phyloP scores from a whole-genome alignment of 1,139 yeast species.

The Yamadazyma spencermartinsiae region DNA sequence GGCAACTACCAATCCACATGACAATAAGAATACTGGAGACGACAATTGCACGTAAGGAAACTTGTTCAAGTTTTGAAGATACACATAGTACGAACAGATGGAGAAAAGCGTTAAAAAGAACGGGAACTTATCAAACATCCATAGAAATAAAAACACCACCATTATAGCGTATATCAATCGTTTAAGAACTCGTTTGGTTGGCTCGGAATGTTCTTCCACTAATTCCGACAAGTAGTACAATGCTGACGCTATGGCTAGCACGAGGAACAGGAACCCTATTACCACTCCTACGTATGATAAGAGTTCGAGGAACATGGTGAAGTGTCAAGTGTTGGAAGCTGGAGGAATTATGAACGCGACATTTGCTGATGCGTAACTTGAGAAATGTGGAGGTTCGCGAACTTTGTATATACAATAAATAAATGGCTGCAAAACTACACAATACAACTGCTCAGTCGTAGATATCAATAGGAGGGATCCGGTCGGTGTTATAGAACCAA shows the following conservation, averaged over 20 bases:
- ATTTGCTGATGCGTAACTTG: neutral
- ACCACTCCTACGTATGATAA: conserved; percentile 68
- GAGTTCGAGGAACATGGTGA: conserved; percentile 40
- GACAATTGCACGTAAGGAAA: conserved; percentile 84
- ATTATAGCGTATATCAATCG: conserved; percentile 63
- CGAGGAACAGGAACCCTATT: conserved; percentile 71
- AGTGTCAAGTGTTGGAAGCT: neutral
- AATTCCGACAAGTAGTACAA: conserved; percentile 86
- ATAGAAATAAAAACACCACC: conserved; percentile 51
- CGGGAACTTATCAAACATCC: conserved; percentile 79
- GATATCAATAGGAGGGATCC: conserved; percentile 93
- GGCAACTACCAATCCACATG: conserved; percentile 70
- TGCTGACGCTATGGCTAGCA: conserved; percentile 72
- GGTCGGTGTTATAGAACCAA: conserved; percentile 93
- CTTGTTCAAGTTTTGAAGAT: conserved; percentile 69
- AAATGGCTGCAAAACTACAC: too few relatives aligned
- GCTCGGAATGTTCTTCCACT: conserved; percentile 90
- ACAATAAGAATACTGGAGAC: conserved; percentile 67
- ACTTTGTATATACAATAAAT: neutral
- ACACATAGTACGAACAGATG: conserved; percentile 66
- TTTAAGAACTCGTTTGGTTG: conserved; percentile 70
- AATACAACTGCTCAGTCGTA: conserved; percentile 55
- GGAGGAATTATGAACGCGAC: neutral
- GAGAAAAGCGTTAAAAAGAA: conserved; percentile 64
- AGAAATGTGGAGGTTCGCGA: too few relatives aligned